phyloP scores from a whole-genome alignment of 140 eudicot species.

The Bidens hawaiensis region DNA sequence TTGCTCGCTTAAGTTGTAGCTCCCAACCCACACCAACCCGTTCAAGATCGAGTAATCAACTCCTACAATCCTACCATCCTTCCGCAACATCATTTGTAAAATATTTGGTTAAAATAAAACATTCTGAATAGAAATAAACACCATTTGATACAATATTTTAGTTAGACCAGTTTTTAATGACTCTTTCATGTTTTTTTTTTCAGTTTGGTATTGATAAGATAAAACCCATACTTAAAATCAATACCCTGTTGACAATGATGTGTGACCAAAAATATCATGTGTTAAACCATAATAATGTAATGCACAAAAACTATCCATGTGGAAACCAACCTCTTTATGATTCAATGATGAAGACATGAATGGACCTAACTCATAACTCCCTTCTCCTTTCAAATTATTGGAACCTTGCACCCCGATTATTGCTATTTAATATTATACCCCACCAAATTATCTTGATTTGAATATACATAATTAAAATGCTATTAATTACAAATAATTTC shows the following conservation, averaged over 20 bases:
- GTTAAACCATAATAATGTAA: slow-evolving; percentile 25
- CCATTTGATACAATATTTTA: neutral
- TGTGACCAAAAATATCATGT: slow-evolving; percentile 26
- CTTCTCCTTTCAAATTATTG: slow-evolving; percentile 33
- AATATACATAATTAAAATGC: neutral
- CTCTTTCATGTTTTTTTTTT: neutral
- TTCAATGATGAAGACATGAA: slow-evolving; percentile 43
- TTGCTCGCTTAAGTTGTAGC: no score
- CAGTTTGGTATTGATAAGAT: neutral
- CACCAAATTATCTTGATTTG: slow-evolving; percentile 23
- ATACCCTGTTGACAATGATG: slow-evolving; percentile 16
- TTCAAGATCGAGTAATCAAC: no score
- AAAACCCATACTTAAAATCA: neutral
- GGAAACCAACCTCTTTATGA: slow-evolving; percentile 37
- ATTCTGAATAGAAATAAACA: no score
- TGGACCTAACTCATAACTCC: slow-evolving; percentile 37
- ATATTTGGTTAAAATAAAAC: no score
- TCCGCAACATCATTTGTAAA: no score
- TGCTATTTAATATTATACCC: slow-evolving; percentile 22
- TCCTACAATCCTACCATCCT: no score
- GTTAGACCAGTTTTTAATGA: neutral
- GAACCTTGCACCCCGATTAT: slow-evolving; percentile 31
- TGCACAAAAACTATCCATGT: slow-evolving; percentile 30
- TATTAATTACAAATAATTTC: neutral
- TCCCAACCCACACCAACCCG: no score